Evolutionary conservation across 208 protist species (phyloP).

Genomic region (Trypanosoma lewisi): DNA sequence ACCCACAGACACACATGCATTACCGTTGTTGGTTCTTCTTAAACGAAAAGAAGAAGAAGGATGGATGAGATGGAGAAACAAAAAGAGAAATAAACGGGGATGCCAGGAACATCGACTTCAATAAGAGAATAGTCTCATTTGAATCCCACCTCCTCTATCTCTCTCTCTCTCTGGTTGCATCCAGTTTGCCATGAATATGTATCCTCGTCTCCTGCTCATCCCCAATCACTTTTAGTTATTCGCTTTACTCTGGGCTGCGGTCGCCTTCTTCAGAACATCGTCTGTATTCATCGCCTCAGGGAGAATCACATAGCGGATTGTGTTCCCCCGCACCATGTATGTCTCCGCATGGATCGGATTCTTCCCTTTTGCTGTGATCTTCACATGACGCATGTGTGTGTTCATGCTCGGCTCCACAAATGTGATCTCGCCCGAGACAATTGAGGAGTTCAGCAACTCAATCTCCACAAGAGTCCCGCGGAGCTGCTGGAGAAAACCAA

Average conservation of each 20-base stretch:
- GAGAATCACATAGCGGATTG: slow-evolving; percentile 97
- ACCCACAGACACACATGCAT: too few relatives aligned
- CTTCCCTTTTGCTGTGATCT: slow-evolving; percentile 96
- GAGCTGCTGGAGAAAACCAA: slow-evolving; percentile 98
- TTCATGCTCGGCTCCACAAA: slow-evolving; percentile 96
- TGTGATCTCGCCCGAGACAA: slow-evolving; percentile 89
- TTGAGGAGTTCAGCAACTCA: slow-evolving; percentile 98
- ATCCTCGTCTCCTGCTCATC: neutral
- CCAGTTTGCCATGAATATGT: too few relatives aligned
- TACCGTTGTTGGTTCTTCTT: too few relatives aligned
- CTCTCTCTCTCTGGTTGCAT: slow-evolving; percentile 8
- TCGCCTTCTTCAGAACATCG: slow-evolving; percentile 83
- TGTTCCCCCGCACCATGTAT: slow-evolving; percentile 97
- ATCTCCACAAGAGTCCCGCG: slow-evolving; percentile 97
- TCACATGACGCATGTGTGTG: slow-evolving; percentile 97
- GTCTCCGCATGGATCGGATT: slow-evolving; percentile 95
- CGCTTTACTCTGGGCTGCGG: slow-evolving; percentile 38
- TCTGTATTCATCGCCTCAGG: slow-evolving; percentile 95
- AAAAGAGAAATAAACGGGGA: too few relatives aligned
- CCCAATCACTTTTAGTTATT: slow-evolving; percentile 3
- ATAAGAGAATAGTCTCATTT: too few relatives aligned
- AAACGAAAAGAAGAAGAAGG: too few relatives aligned
- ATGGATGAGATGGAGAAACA: too few relatives aligned
- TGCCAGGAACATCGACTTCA: too few relatives aligned
- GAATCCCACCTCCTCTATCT: too few relatives aligned